Base-by-base conservation (phyloP, 345 rosid species). In the Cardamine occulta region DNA sequence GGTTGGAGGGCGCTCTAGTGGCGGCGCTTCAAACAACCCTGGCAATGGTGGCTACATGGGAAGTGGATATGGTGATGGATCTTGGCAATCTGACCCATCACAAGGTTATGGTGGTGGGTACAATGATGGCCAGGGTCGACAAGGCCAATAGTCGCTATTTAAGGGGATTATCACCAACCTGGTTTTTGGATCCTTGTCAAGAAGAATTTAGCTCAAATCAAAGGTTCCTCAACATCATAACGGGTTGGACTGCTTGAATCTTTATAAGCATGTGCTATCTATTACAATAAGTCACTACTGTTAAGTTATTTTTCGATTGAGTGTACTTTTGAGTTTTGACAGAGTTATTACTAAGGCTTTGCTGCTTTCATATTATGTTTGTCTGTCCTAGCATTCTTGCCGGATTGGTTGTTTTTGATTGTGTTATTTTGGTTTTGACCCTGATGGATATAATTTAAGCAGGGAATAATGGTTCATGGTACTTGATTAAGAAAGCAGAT, bases 171-270 rank as follows among this genome's bases (percentile, higher is more conserved):
- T 52, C 19, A 56, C 39, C 66, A 45, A 44, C 69, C 52, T 4
- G 28, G 75, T 19, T 59, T 77, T 53, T 77, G 79, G 74, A 72
- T 32, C 67, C 44, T 81, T 74, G 23, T 77, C 82, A 24, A 59
- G 62, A 37, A 75, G 81, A 73, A 72, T 14, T 26, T 51, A 58
- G 80, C 82, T 72, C 81, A 80, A 74, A 76, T 81, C 83, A 84
- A 78, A 80, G 64, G 82, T 54, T 69, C 80, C 67, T 66, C 74
- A 66, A 18, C 82, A 55, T 66, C 74, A 84, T 86, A 88, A 89
- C 75, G 15, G 87, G 93, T 86, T 85, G 90, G 89, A 79, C 82
- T 85, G 88, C 87, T 83, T 85, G 80, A 86, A 87, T 85, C 88
- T 76, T 66, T 79, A 64, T 72, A 85, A 81, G 88, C 77, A 84